A percentile compares a stretch with the other conserved stretches of the same genome.
These are phyloP conservation scores for Limnanthes douglasii DNA, from an alignment of 345 rosid genomes.

Conservation along the genomic window DNA sequence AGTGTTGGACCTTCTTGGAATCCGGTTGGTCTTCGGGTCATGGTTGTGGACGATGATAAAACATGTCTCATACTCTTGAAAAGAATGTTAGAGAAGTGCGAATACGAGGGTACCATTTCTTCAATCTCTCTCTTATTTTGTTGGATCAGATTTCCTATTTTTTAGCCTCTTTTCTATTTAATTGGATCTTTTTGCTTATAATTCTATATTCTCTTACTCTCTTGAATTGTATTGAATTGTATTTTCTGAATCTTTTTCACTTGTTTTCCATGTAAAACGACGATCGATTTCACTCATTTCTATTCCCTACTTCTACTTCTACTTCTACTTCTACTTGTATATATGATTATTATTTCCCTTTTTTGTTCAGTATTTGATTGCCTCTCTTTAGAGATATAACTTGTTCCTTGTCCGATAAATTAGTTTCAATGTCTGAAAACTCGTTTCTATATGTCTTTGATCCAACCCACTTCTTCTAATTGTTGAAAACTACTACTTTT, in stretches of 20 bases:
- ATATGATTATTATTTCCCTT: too few relatives aligned
- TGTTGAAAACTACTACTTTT: neutral
- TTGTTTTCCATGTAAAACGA: too few relatives aligned
- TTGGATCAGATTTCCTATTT: neutral
- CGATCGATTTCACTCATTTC: too few relatives aligned
- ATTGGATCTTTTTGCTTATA: neutral
- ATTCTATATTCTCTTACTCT: slow-evolving; percentile 4
- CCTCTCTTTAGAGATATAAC: too few relatives aligned
- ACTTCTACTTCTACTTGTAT: too few relatives aligned
- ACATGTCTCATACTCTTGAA: slow-evolving; percentile 87
- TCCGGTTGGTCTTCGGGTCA: slow-evolving; percentile 72
- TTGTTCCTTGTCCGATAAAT: too few relatives aligned
- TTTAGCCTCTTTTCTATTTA: too few relatives aligned
- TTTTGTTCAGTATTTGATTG: too few relatives aligned
- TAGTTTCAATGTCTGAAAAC: too few relatives aligned
- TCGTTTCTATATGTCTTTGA: slow-evolving; percentile 11
- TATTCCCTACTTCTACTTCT: too few relatives aligned
- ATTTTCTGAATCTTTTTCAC: slow-evolving; percentile 9
- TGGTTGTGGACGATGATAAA: slow-evolving; percentile 91
- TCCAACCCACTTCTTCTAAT: neutral
- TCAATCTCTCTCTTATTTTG: neutral
- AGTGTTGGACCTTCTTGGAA: slow-evolving; percentile 43
- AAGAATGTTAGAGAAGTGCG: slow-evolving; percentile 74
- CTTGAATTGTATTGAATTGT: neutral
- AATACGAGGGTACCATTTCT: slow-evolving; percentile 45